A percentile compares a stretch with the other conserved stretches of the same genome.
Conservation (phyloP, 139 green algal species). For the Pedinophyceae sp. region DNA sequence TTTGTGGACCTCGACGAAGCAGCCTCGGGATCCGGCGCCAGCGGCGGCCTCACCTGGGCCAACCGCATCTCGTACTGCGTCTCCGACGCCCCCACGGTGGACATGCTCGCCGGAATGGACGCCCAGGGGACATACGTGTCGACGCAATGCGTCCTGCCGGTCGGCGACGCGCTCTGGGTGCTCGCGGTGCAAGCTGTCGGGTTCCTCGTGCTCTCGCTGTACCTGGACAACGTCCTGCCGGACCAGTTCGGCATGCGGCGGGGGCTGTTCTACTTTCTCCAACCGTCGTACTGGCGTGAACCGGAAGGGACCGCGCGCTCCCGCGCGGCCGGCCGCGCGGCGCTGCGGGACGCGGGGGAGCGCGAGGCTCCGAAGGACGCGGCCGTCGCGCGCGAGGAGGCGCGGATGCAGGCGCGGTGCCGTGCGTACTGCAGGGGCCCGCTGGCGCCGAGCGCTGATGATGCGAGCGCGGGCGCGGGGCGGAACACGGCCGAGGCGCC, state of each 20-base stretch:
- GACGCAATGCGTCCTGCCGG: slow-evolving; percentile 3
- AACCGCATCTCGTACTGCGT: slow-evolving; percentile 6
- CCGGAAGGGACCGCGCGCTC: not conserved
- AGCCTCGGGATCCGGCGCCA: too few species aligned
- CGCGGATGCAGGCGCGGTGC: not conserved
- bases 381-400: not conserved
- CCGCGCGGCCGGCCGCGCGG: not conserved
- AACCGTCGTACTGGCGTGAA: slow-evolving; percentile 1
- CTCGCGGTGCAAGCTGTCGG: too few species aligned
- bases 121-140: too few species aligned
- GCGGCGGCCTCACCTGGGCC: slow-evolving; percentile 1
- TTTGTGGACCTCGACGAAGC: slow-evolving; percentile 2
- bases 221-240: slow-evolving; percentile 10
- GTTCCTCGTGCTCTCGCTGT: too few species aligned
- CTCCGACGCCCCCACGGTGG: not conserved
- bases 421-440: not conserved
- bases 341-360: not conserved
- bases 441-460: too few species aligned
- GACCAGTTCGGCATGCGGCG: not conserved
- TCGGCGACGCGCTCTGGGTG: slow-evolving; percentile 1
- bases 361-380: not conserved
- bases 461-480: too few species aligned
- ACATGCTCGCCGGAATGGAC: too few species aligned
- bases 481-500: too few species aligned
- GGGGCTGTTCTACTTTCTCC: not conserved